Evolutionary conservation across 1,284 basidiomycete species (phyloP).

Genomic region (Apiotrichum laibachii): DNA sequence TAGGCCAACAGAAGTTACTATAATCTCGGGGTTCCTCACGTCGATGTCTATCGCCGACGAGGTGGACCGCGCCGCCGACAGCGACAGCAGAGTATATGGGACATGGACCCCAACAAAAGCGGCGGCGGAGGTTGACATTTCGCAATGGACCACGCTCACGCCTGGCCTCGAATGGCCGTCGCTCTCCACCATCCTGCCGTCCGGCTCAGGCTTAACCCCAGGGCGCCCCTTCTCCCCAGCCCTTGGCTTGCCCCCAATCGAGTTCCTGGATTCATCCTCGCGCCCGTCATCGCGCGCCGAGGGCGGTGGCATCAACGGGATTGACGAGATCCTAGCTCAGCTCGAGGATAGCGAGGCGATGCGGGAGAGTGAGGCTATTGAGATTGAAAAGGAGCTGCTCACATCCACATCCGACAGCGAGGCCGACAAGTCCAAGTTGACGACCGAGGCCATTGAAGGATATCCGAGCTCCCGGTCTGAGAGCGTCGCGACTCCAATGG

Average conservation of each 20-base stretch:
- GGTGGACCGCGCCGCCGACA: conserved; percentile 5
- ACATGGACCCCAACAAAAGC: conserved; percentile 37
- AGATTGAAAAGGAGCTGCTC: neutral
- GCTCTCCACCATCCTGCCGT: conserved; percentile 18
- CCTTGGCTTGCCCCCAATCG: conserved; percentile 17
- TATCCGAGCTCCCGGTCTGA: neutral
- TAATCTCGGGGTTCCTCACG: conserved; percentile 43
- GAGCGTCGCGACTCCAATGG: conserved; percentile 2
- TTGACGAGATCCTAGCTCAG: conserved; percentile 41
- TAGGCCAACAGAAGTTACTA: conserved; percentile 37
- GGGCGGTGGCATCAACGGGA: conserved; percentile 21
- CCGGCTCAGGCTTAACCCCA: conserved; percentile 24
- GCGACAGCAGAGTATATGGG: conserved; percentile 28
- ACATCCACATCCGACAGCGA: neutral
- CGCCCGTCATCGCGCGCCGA: conserved; percentile 11
- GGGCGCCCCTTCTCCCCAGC: conserved; percentile 18
- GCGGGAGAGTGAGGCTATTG: conserved; percentile 13
- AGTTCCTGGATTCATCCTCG: conserved; percentile 11
- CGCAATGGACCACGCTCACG: conserved; percentile 43
- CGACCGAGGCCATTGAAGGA: too few species aligned
- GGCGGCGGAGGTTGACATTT: conserved; percentile 30
- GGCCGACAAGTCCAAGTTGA: too few species aligned
- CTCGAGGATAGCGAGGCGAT: conserved; percentile 41
- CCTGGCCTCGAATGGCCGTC: conserved; percentile 38
- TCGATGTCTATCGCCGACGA: conserved; percentile 19